Conservation (phyloP, 75 land plant species). For the Sequoiadendron giganteum region DNA sequence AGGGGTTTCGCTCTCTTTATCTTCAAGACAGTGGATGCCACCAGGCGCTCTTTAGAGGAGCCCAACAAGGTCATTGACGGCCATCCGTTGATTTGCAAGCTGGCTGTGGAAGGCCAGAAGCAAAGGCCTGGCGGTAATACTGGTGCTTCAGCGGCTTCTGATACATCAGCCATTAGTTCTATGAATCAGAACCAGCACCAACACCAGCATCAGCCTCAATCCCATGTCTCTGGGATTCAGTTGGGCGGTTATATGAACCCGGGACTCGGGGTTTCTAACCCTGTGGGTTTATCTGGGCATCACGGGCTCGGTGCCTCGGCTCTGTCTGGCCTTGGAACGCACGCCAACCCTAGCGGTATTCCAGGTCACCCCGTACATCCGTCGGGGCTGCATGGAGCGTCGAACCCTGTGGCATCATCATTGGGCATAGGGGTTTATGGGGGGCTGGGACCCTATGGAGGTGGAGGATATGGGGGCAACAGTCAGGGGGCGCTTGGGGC, state of each 20-base stretch:
- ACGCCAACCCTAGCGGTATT: conserved; percentile 21
- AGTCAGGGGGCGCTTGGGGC: conserved; percentile 13
- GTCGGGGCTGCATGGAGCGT: not conserved
- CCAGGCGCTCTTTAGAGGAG: conserved; percentile 54
- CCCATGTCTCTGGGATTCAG: conserved; percentile 2
- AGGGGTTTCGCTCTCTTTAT: conserved; percentile 75
- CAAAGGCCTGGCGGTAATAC: conserved; percentile 28
- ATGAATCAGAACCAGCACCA: conserved; percentile 3
- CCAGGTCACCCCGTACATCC: conserved; percentile 4
- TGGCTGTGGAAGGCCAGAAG: conserved; percentile 66
- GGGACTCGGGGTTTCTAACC: conserved; percentile 8
- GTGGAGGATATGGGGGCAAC: not conserved
- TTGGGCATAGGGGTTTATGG: conserved; percentile 18
- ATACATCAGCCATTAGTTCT: not conserved
- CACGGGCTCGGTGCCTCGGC: conserved; percentile 23
- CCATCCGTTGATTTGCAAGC: conserved; percentile 63
- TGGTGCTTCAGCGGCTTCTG: not conserved
- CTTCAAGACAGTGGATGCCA: conserved; percentile 65
- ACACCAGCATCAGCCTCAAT: not conserved
- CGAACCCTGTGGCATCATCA: not conserved
- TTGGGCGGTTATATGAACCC: conserved; percentile 19
- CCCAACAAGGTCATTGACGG: conserved; percentile 66
- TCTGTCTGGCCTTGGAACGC: conserved; percentile 25
- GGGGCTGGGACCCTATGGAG: conserved; percentile 21
- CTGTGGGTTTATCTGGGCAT: conserved; percentile 25